Evolutionary conservation across 2,329 filamentous ascomycete genomes (phyloP).

Genomic region (Mycosphaerella sp.): DNA sequence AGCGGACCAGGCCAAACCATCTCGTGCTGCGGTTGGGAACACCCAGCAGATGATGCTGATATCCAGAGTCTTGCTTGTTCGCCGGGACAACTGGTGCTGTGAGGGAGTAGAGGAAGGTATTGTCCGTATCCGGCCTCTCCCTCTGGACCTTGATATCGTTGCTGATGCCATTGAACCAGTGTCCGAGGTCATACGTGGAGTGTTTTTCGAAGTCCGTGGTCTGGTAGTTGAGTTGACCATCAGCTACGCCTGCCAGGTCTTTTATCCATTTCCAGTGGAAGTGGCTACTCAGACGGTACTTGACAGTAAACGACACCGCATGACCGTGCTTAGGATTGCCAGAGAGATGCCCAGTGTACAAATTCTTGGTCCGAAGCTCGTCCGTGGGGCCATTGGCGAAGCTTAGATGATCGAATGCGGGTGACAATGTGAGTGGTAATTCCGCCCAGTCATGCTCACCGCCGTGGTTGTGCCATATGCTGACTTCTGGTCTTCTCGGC

Average conservation of each 20-base stretch:
- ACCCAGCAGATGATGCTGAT: constrained; percentile 55
- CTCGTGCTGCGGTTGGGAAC: constrained; percentile 58
- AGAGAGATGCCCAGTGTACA: constrained; percentile 50
- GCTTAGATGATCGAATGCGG: constrained; percentile 26
- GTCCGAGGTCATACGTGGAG: constrained; percentile 41
- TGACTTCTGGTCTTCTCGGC: constrained; percentile 63
- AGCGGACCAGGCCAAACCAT: constrained; percentile 75
- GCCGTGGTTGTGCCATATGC: constrained; percentile 65
- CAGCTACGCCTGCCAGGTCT: constrained; percentile 56
- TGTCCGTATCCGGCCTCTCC: constrained; percentile 59
- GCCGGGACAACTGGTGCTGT: constrained; percentile 52
- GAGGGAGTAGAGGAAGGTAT: constrained; percentile 66
- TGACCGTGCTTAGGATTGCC: constrained; percentile 41
- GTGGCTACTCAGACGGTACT: constrained; percentile 52
- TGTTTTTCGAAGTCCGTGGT: constrained; percentile 26
- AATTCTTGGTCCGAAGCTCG: constrained; percentile 37
- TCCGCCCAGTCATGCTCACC: constrained; percentile 54
- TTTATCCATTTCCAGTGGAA: constrained; percentile 65
- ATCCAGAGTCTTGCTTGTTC: constrained; percentile 52
- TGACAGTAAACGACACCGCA: constrained; percentile 61
- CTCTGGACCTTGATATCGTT: constrained; percentile 50
- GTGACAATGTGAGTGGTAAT: constrained; percentile 47
- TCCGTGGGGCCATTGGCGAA: constrained; percentile 22
- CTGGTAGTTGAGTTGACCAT: constrained; percentile 58
- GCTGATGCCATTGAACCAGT: constrained; percentile 55